phyloP scores from a whole-genome alignment of 1,139 yeast species.

The Yamadazyma conglobata region DNA sequence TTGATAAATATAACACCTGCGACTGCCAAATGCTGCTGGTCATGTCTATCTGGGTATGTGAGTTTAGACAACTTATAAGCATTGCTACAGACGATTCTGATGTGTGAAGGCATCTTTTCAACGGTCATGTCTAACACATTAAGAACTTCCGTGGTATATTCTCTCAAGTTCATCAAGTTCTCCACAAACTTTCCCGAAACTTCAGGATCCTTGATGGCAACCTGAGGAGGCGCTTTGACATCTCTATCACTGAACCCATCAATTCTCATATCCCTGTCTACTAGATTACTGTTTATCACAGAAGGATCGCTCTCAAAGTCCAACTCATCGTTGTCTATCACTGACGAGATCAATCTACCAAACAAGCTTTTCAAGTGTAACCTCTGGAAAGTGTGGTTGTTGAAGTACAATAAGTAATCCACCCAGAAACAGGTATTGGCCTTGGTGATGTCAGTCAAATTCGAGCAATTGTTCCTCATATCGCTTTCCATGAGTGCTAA shows the following conservation, averaged over 20 bases:
- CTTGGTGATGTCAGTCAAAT: constrained; percentile 35
- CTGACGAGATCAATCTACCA: constrained; percentile 45
- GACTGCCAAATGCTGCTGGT: constrained; percentile 55
- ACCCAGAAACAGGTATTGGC: constrained; percentile 42
- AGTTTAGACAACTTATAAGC: constrained; percentile 34
- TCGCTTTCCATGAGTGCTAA: constrained; percentile 50
- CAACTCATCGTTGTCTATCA: constrained; percentile 54
- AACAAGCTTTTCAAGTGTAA: constrained; percentile 51
- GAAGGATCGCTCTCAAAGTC: constrained; percentile 83
- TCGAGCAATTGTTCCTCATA: constrained; percentile 23
- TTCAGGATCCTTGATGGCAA: constrained; percentile 74
- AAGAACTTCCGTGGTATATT: constrained; percentile 56
- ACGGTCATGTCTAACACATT: constrained; percentile 40
- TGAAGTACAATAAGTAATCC: constrained; percentile 51
- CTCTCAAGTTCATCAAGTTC: constrained; percentile 75
- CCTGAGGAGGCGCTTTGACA: constrained; percentile 47
- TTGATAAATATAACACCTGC: constrained; percentile 67
- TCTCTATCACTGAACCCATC: constrained; percentile 34
- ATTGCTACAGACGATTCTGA: constrained; percentile 41
- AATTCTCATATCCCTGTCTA: constrained; percentile 47
- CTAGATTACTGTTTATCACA: constrained; percentile 48
- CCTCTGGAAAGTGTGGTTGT: constrained; percentile 59
- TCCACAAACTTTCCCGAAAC: constrained; percentile 67
- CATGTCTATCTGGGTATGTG: constrained; percentile 50
- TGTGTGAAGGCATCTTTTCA: constrained; percentile 56